Base-by-base conservation (phyloP, 352 stramenopile genomes). In the Pythium brachiatum region DNA sequence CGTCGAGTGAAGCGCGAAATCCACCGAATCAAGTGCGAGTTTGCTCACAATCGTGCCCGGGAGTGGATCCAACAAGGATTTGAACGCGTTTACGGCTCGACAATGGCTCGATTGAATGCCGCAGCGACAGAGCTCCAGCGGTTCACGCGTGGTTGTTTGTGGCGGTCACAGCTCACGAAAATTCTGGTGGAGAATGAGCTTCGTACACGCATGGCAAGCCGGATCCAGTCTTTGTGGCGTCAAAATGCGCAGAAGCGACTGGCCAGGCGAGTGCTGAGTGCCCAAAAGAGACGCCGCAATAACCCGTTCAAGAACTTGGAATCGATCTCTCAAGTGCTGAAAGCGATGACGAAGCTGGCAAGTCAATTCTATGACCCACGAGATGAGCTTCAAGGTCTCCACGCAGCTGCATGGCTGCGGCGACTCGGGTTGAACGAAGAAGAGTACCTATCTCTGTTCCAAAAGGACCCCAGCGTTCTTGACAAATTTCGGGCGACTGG, bases 191-290 rank as follows among this genome's bases (percentile, higher is more conserved):
- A 60, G 12, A 25, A 51, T 0, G 75, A 86, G 58, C 64, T 83
- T 20, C 74, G 72, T 4, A 55, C 60, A 7, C 72, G 70, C 16
- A 92, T 94, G 85, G 82, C 75, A 9, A 53, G 51, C 7, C 76
- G 81, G 11, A 76, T 94, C 26, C 85, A 94, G 63, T 57, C 53
- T 8, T 70, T 74, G 1, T 94, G 85, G 85, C 76, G 79, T 1
- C 70, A 80, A 27, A 88, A 73, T 34, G 69, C 73, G 0, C 79
- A 90, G 20, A 64, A 72, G 5, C 78, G 81, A 20, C 60, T 76
- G 25, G 82, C 81, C 0, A 68, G 57, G 25, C 77, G 76, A 16
- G 57, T 92, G 3, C 47, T 90, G 3, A 56, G 32, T 26, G 72
- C 79, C 3, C 85, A 92, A 51, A 74, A 70, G 7, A 75, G 83